A percentile compares a stretch with the other conserved stretches of the same genome.
phyloP scores from a whole-genome alignment of 805 yeast species.

The Wickerhamiella australiensis region DNA sequence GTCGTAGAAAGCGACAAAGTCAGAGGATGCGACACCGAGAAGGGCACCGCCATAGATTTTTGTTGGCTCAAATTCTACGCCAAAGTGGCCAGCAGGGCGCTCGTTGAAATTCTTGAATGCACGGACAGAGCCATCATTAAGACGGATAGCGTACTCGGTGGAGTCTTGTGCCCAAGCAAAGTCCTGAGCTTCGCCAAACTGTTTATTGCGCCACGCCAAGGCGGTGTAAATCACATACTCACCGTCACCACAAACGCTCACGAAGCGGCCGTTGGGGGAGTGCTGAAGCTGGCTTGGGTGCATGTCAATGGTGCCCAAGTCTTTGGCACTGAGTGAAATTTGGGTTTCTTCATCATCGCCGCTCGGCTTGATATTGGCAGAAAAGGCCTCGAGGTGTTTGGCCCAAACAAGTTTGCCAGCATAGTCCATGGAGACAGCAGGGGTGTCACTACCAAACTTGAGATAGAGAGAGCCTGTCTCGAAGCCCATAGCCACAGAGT shows the following conservation, averaged over 20 bases:
- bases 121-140: constrained; percentile 49
- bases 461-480: constrained; percentile 88
- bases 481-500: constrained; percentile 80
- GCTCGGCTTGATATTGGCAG: constrained; percentile 70
- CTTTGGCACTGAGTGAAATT: constrained; percentile 71
- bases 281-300: constrained; percentile 80
- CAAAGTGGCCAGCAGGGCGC: constrained; percentile 48
- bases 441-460: constrained; percentile 87
- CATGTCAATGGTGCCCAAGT: constrained; percentile 85
- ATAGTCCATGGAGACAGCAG: constrained; percentile 84
- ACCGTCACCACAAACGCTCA: constrained; percentile 95
- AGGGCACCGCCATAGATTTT: constrained; percentile 82
- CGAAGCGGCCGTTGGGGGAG: constrained; percentile 96
- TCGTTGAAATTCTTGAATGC: constrained; percentile 79
- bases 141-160: constrained; percentile 73
- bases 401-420: constrained; percentile 87
- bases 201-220: constrained; percentile 93
- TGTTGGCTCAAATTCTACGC: constrained; percentile 52
- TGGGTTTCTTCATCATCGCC: constrained; percentile 33
- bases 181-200: constrained; percentile 80
- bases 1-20: constrained; percentile 77
- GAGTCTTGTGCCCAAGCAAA: constrained; percentile 94
- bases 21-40: constrained; percentile 64
- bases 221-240: constrained; percentile 94
- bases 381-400: constrained; percentile 78